phyloP scores from a whole-genome alignment of 129 eudicot genomes.

The Chrysanthemum seticuspe region DNA sequence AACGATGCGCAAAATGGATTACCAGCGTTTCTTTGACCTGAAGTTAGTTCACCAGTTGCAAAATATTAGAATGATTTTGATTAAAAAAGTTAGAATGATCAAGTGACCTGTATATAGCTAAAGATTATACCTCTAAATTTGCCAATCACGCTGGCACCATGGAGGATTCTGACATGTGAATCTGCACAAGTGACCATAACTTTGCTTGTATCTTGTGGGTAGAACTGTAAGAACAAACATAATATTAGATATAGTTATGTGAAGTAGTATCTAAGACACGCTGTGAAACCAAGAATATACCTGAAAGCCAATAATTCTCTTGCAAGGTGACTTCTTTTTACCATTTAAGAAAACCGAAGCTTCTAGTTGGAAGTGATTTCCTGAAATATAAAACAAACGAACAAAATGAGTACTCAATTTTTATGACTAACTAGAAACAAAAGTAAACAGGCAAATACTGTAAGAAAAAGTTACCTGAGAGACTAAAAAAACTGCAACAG shows the following conservation, averaged over 20 bases:
- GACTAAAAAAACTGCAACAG: conserved; percentile 58
- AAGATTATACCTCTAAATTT: conserved; percentile 64
- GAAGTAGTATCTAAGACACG: neutral
- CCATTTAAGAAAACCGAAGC: conserved; percentile 51
- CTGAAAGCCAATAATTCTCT: conserved; percentile 87
- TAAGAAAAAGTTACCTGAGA: conserved; percentile 45
- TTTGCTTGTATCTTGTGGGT: conserved; percentile 79
- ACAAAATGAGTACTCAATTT: neutral
- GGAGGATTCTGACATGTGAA: conserved; percentile 74
- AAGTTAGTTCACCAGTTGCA: neutral
- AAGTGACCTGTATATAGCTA: neutral
- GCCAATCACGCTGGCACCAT: conserved; percentile 55
- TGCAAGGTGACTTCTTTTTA: conserved; percentile 78
- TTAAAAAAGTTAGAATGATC: neutral
- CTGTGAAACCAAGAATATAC: conserved; percentile 25
- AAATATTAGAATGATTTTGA: neutral
- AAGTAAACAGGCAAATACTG: neutral
- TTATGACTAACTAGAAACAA: neutral
- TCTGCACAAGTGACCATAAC: conserved; percentile 88
- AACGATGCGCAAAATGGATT: conserved; percentile 61
- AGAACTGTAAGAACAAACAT: conserved; percentile 40
- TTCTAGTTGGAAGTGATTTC: conserved; percentile 65
- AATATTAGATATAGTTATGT: neutral
- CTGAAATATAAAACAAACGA: conserved; percentile 38
- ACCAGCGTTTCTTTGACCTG: conserved; percentile 63